Base-by-base conservation (phyloP, 2,329 filamentous ascomycete species). In the Paracorniculantispora psalliotae region DNA sequence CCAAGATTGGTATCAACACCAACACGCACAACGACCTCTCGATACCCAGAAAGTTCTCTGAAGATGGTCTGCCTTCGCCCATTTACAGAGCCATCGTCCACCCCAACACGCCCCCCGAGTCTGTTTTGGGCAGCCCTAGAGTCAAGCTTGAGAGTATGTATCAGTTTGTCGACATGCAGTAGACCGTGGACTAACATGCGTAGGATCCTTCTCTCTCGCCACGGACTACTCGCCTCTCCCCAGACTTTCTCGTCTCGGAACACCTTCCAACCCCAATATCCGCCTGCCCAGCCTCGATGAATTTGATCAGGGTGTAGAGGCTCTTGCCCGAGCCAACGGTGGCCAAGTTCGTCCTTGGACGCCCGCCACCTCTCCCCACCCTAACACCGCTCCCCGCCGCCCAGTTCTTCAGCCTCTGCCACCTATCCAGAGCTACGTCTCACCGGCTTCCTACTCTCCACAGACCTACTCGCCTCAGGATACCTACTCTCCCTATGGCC, bases 301-400 rank as follows among this genome's bases (percentile, higher is more conserved):
- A 59, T 75, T 75, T 50, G 73, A 73, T 46, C 68, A 70, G 60
- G 73, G 71, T 15, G 72, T 75, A n/a, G 69, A 75, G 52, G 69
- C 69, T 17, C 65, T 75, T 23, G 70, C 68, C 21, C 65, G 69
- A 52, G 66, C 65, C 17, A 65, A 72, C 57, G 71, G 71, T n/a
- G 57, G 57, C 23, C 67, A 67, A 26, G 60, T 59, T 9, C 68
- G 64, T 23, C 62, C 65, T 8, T 68, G 68, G 62, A 66, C 65
- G 12, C 65, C 66, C 25, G 57, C 57, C 25, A 61, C 66, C n/a
- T 72, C 71, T 10, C 67, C 69, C 52, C 66, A 71, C 7, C 64
- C 64, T 13, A 63, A 63, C 39, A 49, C 71, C 26, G 49, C 63
- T 23, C 65, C 63, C 21, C 65, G 63, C 44, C 44, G 39, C n/a